Percentiles rank a stretch among this genome's conserved stretches.
These are phyloP conservation scores for Mycena venus DNA, from an alignment of 768 basidiomycete genomes.

Conservation along the genomic window DNA sequence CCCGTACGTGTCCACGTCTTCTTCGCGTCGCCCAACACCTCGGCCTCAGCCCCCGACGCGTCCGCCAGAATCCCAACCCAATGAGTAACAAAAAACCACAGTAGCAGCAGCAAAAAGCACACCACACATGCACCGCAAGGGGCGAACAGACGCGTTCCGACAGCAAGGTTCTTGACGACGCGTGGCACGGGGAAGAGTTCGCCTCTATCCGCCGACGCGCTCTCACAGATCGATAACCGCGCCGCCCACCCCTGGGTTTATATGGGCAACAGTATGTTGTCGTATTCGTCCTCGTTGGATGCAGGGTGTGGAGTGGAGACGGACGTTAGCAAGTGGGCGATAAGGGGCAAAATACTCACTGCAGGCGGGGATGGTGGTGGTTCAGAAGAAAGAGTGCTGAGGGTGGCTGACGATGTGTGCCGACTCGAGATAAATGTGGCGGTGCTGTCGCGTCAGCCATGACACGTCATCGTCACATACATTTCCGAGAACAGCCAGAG, in stretches of 20 bases:
- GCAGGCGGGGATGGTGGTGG: neutral
- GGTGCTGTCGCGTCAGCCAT: neutral
- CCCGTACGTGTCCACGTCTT: neutral
- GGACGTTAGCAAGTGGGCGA: neutral
- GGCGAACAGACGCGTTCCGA: neutral
- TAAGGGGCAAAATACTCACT: neutral
- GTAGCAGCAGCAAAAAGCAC: too few relatives aligned
- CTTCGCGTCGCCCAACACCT: neutral
- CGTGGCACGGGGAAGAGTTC: constrained; percentile 9
- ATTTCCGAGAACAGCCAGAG: too few relatives aligned
- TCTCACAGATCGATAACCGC: constrained; percentile 5
- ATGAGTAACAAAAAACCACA: neutral
- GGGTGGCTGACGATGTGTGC: neutral
- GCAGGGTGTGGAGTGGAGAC: too few relatives aligned
- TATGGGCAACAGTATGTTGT: too few relatives aligned
- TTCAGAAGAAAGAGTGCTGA: neutral
- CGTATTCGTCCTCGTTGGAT: too few relatives aligned
- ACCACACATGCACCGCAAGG: too few relatives aligned
- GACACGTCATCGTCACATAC: neutral
- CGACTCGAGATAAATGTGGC: neutral
- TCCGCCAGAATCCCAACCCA: neutral
- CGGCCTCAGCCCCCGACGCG: neutral
- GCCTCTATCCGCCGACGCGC: constrained; percentile 9
- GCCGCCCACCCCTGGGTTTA: neutral
- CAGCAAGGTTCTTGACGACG: constrained; percentile 15